Percentiles rank a stretch among this genome's conserved stretches.
Conservation (phyloP, 192 early-diverging fungal genomes). For the Dispira parvispora region DNA sequence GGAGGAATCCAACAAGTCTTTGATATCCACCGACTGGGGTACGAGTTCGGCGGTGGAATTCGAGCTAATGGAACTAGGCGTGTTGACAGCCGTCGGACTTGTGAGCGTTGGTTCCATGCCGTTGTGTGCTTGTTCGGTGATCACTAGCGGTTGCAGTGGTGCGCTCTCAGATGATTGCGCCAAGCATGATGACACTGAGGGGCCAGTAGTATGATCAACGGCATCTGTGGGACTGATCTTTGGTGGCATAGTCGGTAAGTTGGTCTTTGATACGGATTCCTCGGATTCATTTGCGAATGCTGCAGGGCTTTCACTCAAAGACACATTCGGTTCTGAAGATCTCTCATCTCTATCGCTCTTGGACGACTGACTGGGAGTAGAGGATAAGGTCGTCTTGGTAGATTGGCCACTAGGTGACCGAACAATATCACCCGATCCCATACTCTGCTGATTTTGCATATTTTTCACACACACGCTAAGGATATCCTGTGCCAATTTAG, state of each 20-base stretch:
- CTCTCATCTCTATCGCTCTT: too few species aligned
- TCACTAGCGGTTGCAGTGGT: not conserved
- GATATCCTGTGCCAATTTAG: conserved; percentile 29
- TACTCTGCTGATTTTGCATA: conserved; percentile 24
- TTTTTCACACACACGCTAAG: conserved; percentile 29
- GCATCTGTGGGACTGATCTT: not conserved
- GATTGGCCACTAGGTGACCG: not conserved
- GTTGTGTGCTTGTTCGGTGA: not conserved
- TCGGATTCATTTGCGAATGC: not conserved
- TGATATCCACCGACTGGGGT: not conserved
- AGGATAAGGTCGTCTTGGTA: not conserved
- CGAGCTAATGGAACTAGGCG: not conserved
- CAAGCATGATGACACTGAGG: not conserved
- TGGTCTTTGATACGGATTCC: not conserved
- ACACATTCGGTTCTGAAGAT: not conserved
- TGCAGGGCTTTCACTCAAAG: not conserved
- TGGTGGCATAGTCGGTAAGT: not conserved
- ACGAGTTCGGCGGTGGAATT: not conserved
- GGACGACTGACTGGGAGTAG: not conserved
- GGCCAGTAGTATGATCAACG: not conserved
- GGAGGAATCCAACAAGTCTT: conserved; percentile 5
- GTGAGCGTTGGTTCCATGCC: too few species aligned
- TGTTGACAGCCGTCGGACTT: not conserved
- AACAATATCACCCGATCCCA: not conserved
- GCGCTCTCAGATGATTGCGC: not conserved